Evolutionary conservation across 805 yeast species (phyloP), one percentile per base, ranked within the genome.

Genomic region (Starmerella asiatica): DNA sequence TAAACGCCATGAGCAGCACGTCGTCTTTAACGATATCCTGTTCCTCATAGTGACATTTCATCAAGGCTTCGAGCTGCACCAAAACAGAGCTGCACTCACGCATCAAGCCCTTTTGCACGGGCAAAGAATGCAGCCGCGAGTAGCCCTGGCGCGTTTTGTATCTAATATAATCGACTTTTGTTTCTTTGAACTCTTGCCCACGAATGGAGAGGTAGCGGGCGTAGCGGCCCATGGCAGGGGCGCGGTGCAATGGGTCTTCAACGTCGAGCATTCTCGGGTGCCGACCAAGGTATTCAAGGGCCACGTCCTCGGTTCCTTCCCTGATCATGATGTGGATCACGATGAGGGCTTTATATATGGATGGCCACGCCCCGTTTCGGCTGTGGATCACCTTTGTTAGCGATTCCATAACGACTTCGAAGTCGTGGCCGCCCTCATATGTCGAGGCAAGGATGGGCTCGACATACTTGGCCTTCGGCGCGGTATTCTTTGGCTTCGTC

Each of bases 391-490:
- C 64, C 15, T 57, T 53, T 24, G 67, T 67, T 40, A 88, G 62
- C 1, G 81, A 67, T 36, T 68, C 65, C 75, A 86, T 75, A 28
- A 86, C 77, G 17, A 76, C 72, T 43, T 66, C 65, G 52, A 88
- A 76, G 48, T 81, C 71, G 16, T 70, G 75, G 46, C 76, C 69
- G 44, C 63, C 68, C 37, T 67, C 65, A 36, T 70, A 68, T 2
- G 85, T 79, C 21, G 79, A 68, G 67, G 75, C 69, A 24, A 91
- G 67, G 38, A 91, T 83, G 1, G 97, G 97, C 62, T 88, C 97
- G 38, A 91, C 75, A 57, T 91, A 91, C 59, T 91, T 91, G 29
- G 93, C 79, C 61, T 91, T 91, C 5, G 98, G 98, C n/a, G 97
- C 94, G 9, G 97, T 97, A 63, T 83, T 71, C 74, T 64, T 52